Evolutionary conservation across 495 filamentous ascomycete genomes (phyloP), one percentile per base, ranked within the genome.

Genomic region (Diplogelasinospora grovesii): DNA sequence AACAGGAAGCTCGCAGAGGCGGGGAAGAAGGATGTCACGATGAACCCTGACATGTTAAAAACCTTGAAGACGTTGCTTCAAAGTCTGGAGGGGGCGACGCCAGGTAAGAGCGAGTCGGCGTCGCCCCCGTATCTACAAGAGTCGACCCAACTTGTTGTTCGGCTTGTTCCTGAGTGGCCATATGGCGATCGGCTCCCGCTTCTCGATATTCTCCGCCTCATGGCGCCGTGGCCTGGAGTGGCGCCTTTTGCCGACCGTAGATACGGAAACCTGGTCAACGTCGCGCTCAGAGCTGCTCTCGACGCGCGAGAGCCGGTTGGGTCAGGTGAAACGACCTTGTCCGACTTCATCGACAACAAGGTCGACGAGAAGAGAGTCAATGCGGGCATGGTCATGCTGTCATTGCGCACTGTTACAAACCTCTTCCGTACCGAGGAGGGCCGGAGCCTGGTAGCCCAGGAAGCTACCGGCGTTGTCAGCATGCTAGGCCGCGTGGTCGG

Each of bases 361-460:
- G 25, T 50, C 5, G 42, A 51, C 27, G 39, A 38, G 30, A 8
- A 34, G 3, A 33, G 39, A 2, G 8, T 56, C 9, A 68, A 67
- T 23, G 62, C 70, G 23, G 95, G 96, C 56, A 85, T 85, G 52
- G 75, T 81, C 22, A 95, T 97, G 85, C 79, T 97, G 61, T 75
- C 84, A 0, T 65, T 85, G 28, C 87, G 93, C 8, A 73, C 81
- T 10, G 73, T 95, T 33, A 81, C 77, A n/a, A 99, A 99, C 43
- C 66, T 97, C 5, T 97, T 96, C 61, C 76, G 78, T 40, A 87
- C 84, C 0, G 57, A 72, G 3, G 65, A 79, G 40, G 92, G 92
- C 22, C 77, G 85, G 8, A 58, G 69, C 13, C 63, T 89, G 1
- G 75, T 75, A 1, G 63, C 75, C 3, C 58, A 60, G 11, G 62